Conservation (phyloP, 306 rosid genomes). For the Biancaea sappan region DNA sequence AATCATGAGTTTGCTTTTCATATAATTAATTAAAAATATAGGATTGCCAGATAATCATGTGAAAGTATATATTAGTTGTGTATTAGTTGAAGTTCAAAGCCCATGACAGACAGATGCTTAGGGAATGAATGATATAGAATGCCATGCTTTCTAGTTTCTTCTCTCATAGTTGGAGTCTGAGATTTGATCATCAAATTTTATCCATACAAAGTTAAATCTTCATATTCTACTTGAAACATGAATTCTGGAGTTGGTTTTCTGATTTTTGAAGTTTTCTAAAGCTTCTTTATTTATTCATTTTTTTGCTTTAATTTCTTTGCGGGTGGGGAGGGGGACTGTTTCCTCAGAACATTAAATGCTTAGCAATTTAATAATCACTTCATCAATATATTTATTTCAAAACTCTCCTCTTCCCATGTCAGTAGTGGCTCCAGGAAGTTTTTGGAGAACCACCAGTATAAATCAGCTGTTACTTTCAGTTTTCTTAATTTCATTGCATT, state of each 20-base stretch:
- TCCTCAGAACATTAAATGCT: background rate
- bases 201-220: background rate
- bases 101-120: too few species aligned
- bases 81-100: too few species aligned
- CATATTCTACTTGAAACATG: background rate
- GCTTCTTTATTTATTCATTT: background rate
- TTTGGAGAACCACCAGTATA: background rate
- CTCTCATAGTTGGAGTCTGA: too few species aligned
- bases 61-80: too few species aligned
- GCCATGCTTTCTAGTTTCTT: background rate
- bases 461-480: background rate
- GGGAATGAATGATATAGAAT: too few species aligned
- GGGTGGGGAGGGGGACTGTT: background rate
- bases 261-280: background rate
- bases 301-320: background rate
- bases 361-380: background rate
- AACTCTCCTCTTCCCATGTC: background rate
- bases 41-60: too few species aligned
- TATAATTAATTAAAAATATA: too few species aligned
- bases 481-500: conserved; percentile 13
- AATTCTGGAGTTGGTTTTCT: background rate
- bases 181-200: background rate
- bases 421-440: background rate
- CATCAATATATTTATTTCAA: background rate
- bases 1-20: too few species aligned